Evolutionary conservation across 202 grass and related monocot species (phyloP).

Genomic region (Dendrocalamus latiflorus): DNA sequence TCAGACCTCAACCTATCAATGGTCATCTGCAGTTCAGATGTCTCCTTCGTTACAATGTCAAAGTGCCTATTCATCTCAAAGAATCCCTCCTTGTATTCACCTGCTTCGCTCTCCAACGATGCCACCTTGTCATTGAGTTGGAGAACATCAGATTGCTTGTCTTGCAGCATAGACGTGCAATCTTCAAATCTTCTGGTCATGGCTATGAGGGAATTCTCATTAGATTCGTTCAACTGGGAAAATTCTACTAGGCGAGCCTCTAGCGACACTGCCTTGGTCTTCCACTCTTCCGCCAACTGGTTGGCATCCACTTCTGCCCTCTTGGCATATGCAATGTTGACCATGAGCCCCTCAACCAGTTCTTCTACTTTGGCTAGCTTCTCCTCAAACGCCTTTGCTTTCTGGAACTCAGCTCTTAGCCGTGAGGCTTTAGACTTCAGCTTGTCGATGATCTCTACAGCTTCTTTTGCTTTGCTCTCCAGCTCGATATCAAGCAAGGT

Average conservation of each 20-base stretch:
- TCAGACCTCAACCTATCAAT: constrained; percentile 45
- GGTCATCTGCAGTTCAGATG: neutral
- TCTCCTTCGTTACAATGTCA: constrained; percentile 21
- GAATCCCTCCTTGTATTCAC: constrained; percentile 41
- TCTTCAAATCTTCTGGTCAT: constrained; percentile 50
- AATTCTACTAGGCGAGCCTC: constrained; percentile 35
- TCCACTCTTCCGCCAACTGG: constrained; percentile 46
- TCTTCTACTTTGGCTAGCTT: constrained; percentile 40
- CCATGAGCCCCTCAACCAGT: neutral
- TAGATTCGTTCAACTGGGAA: constrained; percentile 35
- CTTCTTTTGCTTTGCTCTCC: constrained; percentile 40
- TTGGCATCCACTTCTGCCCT: constrained; percentile 46
- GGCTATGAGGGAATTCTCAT: constrained; percentile 30
- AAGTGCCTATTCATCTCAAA: constrained; percentile 32
- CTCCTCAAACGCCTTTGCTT: constrained; percentile 36
- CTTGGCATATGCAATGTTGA: constrained; percentile 58
- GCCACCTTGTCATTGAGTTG: constrained; percentile 39
- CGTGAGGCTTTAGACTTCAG: constrained; percentile 26
- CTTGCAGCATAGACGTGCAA: constrained; percentile 38
- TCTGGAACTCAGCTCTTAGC: constrained; percentile 44
- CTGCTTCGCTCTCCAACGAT: constrained; percentile 46
- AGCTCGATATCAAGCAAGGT: constrained; percentile 1
- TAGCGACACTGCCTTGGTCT: constrained; percentile 34
- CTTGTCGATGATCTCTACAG: constrained; percentile 29
- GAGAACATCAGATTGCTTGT: constrained; percentile 39